A percentile compares a stretch with the other conserved stretches of the same genome.
phyloP scores from a whole-genome alignment of 225 moss, liverwort and hornwort genomes.

The Takakia lepidozioides region DNA sequence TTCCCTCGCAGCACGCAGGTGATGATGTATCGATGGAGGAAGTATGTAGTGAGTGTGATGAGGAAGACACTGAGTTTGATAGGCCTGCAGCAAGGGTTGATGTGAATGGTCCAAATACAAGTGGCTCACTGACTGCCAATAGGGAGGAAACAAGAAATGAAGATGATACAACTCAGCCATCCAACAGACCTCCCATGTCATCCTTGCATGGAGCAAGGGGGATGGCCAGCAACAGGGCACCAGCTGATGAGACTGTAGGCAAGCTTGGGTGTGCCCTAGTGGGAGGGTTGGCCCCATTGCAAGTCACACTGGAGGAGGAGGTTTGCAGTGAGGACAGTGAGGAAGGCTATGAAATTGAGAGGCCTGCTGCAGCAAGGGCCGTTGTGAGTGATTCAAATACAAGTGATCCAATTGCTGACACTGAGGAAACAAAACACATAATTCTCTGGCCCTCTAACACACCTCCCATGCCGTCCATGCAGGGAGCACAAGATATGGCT shows the following conservation, averaged over 20 bases:
- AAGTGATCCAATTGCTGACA: too few relatives aligned
- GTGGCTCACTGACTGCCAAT: not conserved
- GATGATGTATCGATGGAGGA: slow-evolving; percentile 14
- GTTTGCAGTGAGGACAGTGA: too few relatives aligned
- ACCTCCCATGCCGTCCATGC: too few relatives aligned
- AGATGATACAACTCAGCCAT: slow-evolving; percentile 9
- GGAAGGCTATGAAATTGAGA: too few relatives aligned
- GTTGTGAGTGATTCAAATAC: too few relatives aligned
- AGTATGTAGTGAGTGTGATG: slow-evolving; percentile 1
- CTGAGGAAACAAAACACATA: too few relatives aligned
- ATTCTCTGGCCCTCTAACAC: too few relatives aligned
- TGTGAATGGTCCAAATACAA: not conserved
- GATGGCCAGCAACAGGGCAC: slow-evolving; percentile 14
- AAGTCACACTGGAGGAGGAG: too few relatives aligned
- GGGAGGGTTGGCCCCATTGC: too few relatives aligned
- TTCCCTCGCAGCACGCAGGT: slow-evolving; percentile 7
- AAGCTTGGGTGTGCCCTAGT: slow-evolving; percentile 10
- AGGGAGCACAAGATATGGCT: too few relatives aligned
- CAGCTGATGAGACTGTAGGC: slow-evolving; percentile 10
- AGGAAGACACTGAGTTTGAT: slow-evolving; percentile 4
- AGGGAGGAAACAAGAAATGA: slow-evolving; percentile 6
- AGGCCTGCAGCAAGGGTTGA: slow-evolving; percentile 3
- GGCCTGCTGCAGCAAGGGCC: too few relatives aligned
- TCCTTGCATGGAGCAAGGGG: slow-evolving; percentile 15
- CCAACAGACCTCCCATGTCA: slow-evolving; percentile 20